A percentile compares a stretch with the other conserved stretches of the same genome.
phyloP scores from a whole-genome alignment of 2,329 filamentous ascomycete genomes.

The Xylaria sp. region DNA sequence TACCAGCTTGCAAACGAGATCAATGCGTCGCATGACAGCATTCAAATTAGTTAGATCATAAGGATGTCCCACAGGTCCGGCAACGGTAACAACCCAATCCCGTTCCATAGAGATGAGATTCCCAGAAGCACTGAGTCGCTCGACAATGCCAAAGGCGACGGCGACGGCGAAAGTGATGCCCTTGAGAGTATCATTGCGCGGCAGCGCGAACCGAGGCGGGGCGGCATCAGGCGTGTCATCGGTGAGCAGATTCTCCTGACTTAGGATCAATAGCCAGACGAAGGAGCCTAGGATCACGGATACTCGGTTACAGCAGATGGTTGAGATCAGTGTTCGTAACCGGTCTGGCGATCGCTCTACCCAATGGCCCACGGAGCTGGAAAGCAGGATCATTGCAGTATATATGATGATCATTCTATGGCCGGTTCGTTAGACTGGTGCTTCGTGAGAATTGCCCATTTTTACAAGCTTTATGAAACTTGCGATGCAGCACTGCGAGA shows the following conservation, averaged over 20 bases:
- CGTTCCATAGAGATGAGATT: slow-evolving; percentile 61
- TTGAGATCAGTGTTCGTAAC: slow-evolving; percentile 55
- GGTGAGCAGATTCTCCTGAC: slow-evolving; percentile 43
- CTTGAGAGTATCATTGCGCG: slow-evolving; percentile 46
- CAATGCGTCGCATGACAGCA: slow-evolving; percentile 66
- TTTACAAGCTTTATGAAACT: neutral
- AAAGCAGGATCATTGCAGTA: slow-evolving; percentile 56
- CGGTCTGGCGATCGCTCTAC: slow-evolving; percentile 55
- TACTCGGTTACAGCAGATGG: slow-evolving; percentile 55
- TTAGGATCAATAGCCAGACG: slow-evolving; percentile 55
- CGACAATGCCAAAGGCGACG: slow-evolving; percentile 54
- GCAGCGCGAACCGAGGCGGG: slow-evolving; percentile 38
- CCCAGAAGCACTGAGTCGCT: slow-evolving; percentile 55
- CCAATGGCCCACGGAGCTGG: slow-evolving; percentile 56
- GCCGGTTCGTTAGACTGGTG: slow-evolving; percentile 19
- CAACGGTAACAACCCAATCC: slow-evolving; percentile 58
- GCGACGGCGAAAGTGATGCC: slow-evolving; percentile 51
- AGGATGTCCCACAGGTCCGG: slow-evolving; percentile 46
- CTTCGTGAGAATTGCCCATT: no score
- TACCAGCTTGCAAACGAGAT: slow-evolving; percentile 67
- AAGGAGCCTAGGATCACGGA: slow-evolving; percentile 55
- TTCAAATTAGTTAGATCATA: slow-evolving; percentile 60
- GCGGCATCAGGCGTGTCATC: slow-evolving; percentile 15
- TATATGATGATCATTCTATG: slow-evolving; percentile 50
- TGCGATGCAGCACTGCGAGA: neutral